Base-by-base conservation (phyloP, 2,329 filamentous ascomycete genomes). In the Zasmidium citrigriseum region DNA sequence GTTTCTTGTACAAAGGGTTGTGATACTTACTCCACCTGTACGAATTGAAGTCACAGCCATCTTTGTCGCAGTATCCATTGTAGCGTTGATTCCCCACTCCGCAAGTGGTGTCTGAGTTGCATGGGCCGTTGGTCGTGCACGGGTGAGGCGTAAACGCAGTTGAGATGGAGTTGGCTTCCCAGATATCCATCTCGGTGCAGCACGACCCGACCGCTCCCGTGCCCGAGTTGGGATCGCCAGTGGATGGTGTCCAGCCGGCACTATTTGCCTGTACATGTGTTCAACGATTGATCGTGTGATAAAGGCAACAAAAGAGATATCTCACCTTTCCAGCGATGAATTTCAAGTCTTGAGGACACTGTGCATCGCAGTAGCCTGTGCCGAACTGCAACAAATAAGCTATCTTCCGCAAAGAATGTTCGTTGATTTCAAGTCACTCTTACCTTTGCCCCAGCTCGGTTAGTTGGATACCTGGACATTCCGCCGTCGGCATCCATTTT, bases 11-110 rank as follows among this genome's bases (percentile, higher is more conserved):
- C n/a, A n/a, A n/a, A n/a, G n/a, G n/a, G n/a, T n/a, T n/a, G n/a
- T n/a, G n/a, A n/a, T n/a, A n/a, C n/a, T n/a, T n/a, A n/a, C n/a
- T 87, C 79, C 84, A 79, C 71, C 86, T 86, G 82, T 83, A 89
- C 46, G 80, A 71, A 76, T 88, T 88, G 81, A 86, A 89, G 72
- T 89, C 87, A 68, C 87, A 89, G 41, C 87, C 86, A 67, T 88
- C 85, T 62, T 86, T 84, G 71, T 89, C 87, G 72, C 87, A 89
- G 58, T 82, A 74, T 55, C 86, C 86, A 23, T 68, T 76, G 70
- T 89, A 88, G 25, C 61, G 56, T 21, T 29, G 16, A 14, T 16
- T 29, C 21, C 25, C 20, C 5, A 38, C 41, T 63, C 86, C 55
- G 59, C 84, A 83, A 52, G 50, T 75, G 66, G 82, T 86, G 10